phyloP scores from a whole-genome alignment of 352 stramenopile species.

The Phytophthora sp. region DNA sequence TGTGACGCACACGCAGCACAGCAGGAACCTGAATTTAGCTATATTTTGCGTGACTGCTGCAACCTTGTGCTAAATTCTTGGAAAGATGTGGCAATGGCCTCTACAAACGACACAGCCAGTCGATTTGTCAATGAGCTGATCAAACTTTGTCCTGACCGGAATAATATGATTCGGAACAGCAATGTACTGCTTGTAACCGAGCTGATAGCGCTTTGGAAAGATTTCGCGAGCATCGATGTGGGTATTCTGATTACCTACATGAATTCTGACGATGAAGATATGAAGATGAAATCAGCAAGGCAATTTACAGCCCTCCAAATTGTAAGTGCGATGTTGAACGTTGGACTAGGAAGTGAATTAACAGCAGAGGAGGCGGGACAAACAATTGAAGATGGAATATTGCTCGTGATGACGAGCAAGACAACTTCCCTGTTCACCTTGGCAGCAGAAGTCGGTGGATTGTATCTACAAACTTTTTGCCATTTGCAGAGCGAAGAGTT shows the following conservation, averaged over 20 bases:
- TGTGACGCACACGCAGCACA: slow-evolving; percentile 51
- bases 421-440: slow-evolving; percentile 57
- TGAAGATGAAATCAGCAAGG: slow-evolving; percentile 47
- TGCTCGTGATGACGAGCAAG: slow-evolving; percentile 57
- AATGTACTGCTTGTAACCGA: slow-evolving; percentile 67
- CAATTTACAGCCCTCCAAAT: slow-evolving; percentile 65
- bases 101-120: slow-evolving; percentile 29
- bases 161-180: slow-evolving; percentile 65
- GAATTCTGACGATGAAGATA: slow-evolving; percentile 44
- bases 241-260: slow-evolving; percentile 47
- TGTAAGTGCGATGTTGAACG: slow-evolving; percentile 62
- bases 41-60: slow-evolving; percentile 80
- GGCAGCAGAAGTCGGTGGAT: slow-evolving; percentile 69
- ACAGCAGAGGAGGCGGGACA: slow-evolving; percentile 23
- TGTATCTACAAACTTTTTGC: slow-evolving; percentile 40
- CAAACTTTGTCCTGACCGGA: slow-evolving; percentile 57
- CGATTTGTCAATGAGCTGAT: slow-evolving; percentile 69
- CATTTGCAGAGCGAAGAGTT: slow-evolving; percentile 29
- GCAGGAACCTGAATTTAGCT: slow-evolving; percentile 62
- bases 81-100: slow-evolving; percentile 41
- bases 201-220: slow-evolving; percentile 67
- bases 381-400: slow-evolving; percentile 57
- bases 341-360: slow-evolving; percentile 37
- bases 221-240: slow-evolving; percentile 47
- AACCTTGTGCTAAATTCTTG: slow-evolving; percentile 60